Conservation (phyloP, 306 rosid genomes). For the Cucurbita argyrosperma region DNA sequence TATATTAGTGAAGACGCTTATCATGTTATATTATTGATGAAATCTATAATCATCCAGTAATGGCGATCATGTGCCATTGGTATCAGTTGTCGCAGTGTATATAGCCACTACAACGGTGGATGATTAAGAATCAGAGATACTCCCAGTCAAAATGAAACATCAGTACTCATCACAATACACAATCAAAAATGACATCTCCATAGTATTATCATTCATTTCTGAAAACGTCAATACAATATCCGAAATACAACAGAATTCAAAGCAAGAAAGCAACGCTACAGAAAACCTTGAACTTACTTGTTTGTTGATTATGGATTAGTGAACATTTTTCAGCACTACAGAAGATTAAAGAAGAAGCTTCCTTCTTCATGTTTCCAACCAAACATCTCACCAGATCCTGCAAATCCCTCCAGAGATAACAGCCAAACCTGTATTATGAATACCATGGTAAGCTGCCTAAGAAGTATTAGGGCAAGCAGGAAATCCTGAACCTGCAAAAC, state of each 20-base stretch:
- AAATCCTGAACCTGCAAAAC: conserved; percentile 24
- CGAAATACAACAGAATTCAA: not conserved
- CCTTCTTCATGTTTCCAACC: not conserved
- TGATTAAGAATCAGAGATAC: too few species aligned
- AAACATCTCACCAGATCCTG: not conserved
- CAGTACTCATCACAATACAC: not conserved
- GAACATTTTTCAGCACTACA: not conserved
- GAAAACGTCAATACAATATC: not conserved
- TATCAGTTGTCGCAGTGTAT: not conserved
- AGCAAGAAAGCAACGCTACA: not conserved
- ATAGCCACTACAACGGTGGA: too few species aligned
- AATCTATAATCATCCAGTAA: too few species aligned
- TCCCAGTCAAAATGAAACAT: not conserved
- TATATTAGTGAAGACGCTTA: too few species aligned
- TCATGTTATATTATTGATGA: too few species aligned
- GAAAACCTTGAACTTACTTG: not conserved
- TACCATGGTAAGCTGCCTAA: conserved; percentile 18
- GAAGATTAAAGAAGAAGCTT: not conserved
- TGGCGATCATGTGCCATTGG: not conserved
- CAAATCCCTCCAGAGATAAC: conserved; percentile 16
- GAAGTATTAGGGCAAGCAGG: conserved; percentile 21
- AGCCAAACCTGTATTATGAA: conserved; percentile 27
- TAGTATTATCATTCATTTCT: not conserved
- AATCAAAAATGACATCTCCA: not conserved
- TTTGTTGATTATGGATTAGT: not conserved